These are phyloP conservation scores for Vicia faba DNA, from an alignment of 306 rosid species.

Conservation along the genomic window DNA sequence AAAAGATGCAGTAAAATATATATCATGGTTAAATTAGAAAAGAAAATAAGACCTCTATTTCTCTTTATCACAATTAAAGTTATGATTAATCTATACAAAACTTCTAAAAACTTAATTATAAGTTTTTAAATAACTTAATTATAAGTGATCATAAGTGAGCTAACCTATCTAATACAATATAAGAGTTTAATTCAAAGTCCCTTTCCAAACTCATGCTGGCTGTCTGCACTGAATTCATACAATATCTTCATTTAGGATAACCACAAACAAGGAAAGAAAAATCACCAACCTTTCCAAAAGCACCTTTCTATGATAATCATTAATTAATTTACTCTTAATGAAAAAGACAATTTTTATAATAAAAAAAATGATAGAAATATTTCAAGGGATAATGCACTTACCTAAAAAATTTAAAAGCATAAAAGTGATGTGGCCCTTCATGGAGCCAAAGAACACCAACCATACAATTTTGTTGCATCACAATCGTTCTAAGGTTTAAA, in stretches of 20 bases:
- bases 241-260: conserved; percentile 11
- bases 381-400: conserved; percentile 31
- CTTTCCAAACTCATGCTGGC: not conserved
- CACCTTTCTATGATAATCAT: not conserved
- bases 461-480: conserved; percentile 9
- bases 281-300: conserved; percentile 9
- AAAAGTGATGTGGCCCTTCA: conserved; percentile 28
- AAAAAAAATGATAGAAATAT: not conserved
- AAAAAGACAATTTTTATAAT: conserved; percentile 3
- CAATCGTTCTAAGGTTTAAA: conserved; percentile 11
- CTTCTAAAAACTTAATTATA: no score
- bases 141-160: not conserved
- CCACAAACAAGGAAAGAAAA: conserved; percentile 11
- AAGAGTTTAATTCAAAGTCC: not conserved
- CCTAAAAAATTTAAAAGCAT: not conserved
- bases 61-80: no score
- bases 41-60: no score
- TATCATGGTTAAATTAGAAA: no score
- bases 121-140: not conserved
- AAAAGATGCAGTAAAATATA: no score
- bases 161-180: not conserved
- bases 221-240: not conserved
- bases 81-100: no score
- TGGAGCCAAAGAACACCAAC: conserved; percentile 42
- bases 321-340: conserved; percentile 4